These are phyloP conservation scores for Ambrosiella xylebori DNA, from an alignment of 2,329 filamentous ascomycete genomes.

Conservation along the genomic window DNA sequence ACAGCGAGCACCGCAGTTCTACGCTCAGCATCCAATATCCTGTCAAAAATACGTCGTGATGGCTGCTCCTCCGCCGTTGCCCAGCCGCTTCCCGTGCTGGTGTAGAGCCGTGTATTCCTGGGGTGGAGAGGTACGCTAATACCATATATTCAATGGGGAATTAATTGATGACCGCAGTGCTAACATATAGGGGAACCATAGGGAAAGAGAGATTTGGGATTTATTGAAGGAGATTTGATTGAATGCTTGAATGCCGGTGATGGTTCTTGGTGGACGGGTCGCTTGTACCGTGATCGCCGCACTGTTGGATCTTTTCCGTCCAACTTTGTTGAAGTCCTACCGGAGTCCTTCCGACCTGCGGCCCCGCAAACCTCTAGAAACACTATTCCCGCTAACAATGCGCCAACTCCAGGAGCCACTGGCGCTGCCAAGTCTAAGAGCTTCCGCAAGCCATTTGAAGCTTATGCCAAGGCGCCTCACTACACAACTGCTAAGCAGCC, in stretches of 20 bases:
- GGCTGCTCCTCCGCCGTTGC: conserved; percentile 43
- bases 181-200: conserved; percentile 18
- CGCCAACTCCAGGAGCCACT: conserved; percentile 24
- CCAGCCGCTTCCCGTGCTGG: conserved; percentile 76
- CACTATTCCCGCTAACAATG: conserved; percentile 43
- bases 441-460: conserved; percentile 50
- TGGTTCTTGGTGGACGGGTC: conserved; percentile 95
- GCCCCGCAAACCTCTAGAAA: conserved; percentile 33
- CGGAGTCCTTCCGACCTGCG: conserved; percentile 61
- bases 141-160: background rate
- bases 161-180: background rate
- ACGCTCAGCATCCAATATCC: background rate
- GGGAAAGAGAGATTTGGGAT: conserved; percentile 87
- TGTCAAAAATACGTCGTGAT: conserved; percentile 21
- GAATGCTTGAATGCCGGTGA: conserved; percentile 96
- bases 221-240: conserved; percentile 93
- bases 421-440: conserved; percentile 39
- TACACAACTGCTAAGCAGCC: conserved; percentile 47
- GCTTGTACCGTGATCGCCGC: conserved; percentile 72
- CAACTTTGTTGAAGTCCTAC: conserved; percentile 88
- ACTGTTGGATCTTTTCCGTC: conserved; percentile 89
- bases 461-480: conserved; percentile 48
- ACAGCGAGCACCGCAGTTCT: background rate
- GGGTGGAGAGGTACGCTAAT: conserved; percentile 56
- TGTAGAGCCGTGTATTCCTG: conserved; percentile 82